phyloP scores from a whole-genome alignment of 371 early-diverging fungal species.

The Batrachochytrium dendrobatidis region DNA sequence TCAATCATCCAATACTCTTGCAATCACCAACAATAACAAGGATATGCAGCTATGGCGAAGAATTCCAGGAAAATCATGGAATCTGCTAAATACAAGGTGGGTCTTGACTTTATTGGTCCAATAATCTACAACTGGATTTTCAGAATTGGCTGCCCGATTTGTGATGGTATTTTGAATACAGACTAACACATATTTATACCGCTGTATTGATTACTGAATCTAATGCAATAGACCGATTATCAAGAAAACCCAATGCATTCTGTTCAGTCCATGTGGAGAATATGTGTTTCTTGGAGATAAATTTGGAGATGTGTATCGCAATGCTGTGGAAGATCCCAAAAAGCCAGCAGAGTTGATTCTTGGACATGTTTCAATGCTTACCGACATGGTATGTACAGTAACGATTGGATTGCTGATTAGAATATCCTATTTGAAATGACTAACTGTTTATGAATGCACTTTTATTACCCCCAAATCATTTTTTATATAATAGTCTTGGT shows the following conservation, averaged over 20 bases:
- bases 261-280: conserved; percentile 15
- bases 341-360: conserved; percentile 56
- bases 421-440: neutral
- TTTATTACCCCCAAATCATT: neutral
- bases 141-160: no score
- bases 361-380: conserved; percentile 92
- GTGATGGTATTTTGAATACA: neutral
- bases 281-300: conserved; percentile 79
- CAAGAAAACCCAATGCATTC: conserved; percentile 20
- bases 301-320: conserved; percentile 90
- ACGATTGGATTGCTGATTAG: neutral
- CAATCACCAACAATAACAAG: conserved; percentile 19
- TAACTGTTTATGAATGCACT: neutral
- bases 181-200: neutral
- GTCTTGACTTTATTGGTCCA: conserved; percentile 1
- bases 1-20: conserved; percentile 5
- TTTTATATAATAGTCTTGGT: conserved; percentile 5
- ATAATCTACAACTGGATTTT: no score
- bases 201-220: no score
- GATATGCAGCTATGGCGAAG: conserved; percentile 13
- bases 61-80: neutral
- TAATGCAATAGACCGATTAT: conserved; percentile 19
- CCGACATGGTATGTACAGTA: conserved; percentile 58
- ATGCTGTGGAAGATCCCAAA: conserved; percentile 6
- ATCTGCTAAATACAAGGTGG: conserved; percentile 8